Evolutionary conservation across 1,139 yeast species (phyloP), one percentile per base, ranked within the genome.

Genomic region (Nakaseomyces nivariensis): DNA sequence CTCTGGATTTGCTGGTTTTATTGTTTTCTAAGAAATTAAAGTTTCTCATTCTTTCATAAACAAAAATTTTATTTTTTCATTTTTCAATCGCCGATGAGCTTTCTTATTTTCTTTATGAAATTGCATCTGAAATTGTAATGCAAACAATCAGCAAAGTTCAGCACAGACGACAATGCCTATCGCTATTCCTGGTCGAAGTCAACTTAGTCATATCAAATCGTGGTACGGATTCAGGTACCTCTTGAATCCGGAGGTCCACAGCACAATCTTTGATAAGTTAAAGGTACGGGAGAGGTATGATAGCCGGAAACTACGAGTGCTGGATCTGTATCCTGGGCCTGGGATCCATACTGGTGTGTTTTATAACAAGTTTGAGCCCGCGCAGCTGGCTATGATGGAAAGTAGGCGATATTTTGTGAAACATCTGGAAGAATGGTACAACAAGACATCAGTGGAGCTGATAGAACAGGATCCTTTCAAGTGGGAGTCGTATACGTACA

Each of bases 281-380:
- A 65, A 64, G 37, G 47, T 64, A 8, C 49, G 55, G 26, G 51
- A 63, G 4, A 67, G 69, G 40, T 82, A 80, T 56, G 70, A 74
- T 4, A 5, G 36, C 10, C 58, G 70, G 48, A 59, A 68, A 22
- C 68, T 82, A 17, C 79, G 83, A 50, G 76, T 87, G 3, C 61
- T 87, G 5, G 95, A 87, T 58, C 73, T 80, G 13, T 82, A 82
- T 60, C 74, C 88, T 0, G 78, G 80, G 1, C 70, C 69, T 43
- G 84, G 85, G 4, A 59, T 76, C 5, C 70, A 79, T 38, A 72
- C 84, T 0, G 71, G 72, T 48, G 49, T 60, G 63, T 62, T 87
- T 32, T 75, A 83, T 62, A 71, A 78, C 49, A 74, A 71, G 43
- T 65, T 82, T 42, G 68, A 74, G 45, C 95, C 95, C 0, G 64